Conservation (phyloP, 345 rosid genomes). For the Gossypium herbaceum region DNA sequence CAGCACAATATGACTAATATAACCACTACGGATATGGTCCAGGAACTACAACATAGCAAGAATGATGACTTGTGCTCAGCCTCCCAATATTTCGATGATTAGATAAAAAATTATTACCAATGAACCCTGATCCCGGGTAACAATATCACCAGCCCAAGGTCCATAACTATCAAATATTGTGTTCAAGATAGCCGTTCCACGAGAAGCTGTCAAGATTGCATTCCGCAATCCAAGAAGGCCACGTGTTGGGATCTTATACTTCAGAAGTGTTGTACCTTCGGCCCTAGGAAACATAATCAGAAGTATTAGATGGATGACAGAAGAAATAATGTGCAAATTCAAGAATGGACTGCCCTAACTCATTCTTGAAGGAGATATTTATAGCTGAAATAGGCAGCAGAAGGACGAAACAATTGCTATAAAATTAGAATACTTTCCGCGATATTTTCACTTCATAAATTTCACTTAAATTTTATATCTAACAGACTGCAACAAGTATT, state of each 20-base stretch:
- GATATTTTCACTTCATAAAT: not conserved
- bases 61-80: constrained; percentile 12
- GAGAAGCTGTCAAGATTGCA: constrained; percentile 94
- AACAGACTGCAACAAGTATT: not conserved
- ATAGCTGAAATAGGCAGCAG: constrained; percentile 6
- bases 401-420: not conserved
- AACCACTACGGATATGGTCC: not conserved
- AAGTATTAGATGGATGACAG: not conserved
- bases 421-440: not conserved
- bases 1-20: not conserved
- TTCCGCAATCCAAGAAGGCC: constrained; percentile 96
- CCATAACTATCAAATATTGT: constrained; percentile 88
- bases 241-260: constrained; percentile 90
- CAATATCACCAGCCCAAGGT: constrained; percentile 89
- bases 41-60: not conserved
- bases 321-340: not conserved
- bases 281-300: constrained; percentile 40
- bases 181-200: constrained; percentile 92
- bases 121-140: constrained; percentile 86
- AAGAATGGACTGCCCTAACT: not conserved
- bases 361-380: not conserved
- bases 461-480: not conserved
- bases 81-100: not conserved
- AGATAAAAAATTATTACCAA: constrained; percentile 52
- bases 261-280: constrained; percentile 79